Evolutionary conservation across 495 filamentous ascomycete species (phyloP), one percentile per base, ranked within the genome.

Genomic region (Monascus purpureus): DNA sequence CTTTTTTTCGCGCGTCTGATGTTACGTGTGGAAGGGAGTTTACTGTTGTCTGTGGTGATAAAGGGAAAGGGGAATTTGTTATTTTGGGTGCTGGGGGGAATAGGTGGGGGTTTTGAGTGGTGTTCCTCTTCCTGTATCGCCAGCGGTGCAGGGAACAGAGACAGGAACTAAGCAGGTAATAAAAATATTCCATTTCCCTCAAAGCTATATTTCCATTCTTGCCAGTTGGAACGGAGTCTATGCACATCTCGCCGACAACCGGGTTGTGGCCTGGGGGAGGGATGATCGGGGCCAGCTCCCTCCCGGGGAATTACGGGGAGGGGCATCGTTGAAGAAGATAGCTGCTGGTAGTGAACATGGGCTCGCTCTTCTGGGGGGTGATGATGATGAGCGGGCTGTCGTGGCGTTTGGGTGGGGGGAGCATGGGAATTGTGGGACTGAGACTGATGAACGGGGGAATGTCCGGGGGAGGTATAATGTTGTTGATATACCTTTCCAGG

Each of bases 401-500:
- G 50, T 83, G 24, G 68, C 77, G 2, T 95, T 86, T 81, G 90
- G 90, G 11, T 97, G 90, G 88, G 86, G 85, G 1, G 84, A 94
- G 59, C 90, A 97, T 67, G 90, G 90, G 8, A 96, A 96, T 54
- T 96, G 90, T 52, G 90, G 90, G 9, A 64, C 71, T 2, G 60
- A 65, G 26, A 72, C 59, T 2, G 63, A 75, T 55, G 41, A 53
- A n/a, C 57, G 59, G 39, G 72, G 77, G 2, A 70, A 80, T 49
- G 71, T 80, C 19, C 75, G 73, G 28, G 78, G 67, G 6, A 55
- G 54, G 37, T 76, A 71, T 56, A 81, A 73, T 42, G 45, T 67
- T 11, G n/a, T n/a, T n/a, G n/a, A n/a, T n/a, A 67, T 84, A 42
- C 59, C 61, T n/a, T 54, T 70, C 25, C 50, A 63, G n/a, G 25